These are phyloP conservation scores for Mortierella sp. DNA, from an alignment of 371 early-diverging fungal genomes.

Conservation along the genomic window DNA sequence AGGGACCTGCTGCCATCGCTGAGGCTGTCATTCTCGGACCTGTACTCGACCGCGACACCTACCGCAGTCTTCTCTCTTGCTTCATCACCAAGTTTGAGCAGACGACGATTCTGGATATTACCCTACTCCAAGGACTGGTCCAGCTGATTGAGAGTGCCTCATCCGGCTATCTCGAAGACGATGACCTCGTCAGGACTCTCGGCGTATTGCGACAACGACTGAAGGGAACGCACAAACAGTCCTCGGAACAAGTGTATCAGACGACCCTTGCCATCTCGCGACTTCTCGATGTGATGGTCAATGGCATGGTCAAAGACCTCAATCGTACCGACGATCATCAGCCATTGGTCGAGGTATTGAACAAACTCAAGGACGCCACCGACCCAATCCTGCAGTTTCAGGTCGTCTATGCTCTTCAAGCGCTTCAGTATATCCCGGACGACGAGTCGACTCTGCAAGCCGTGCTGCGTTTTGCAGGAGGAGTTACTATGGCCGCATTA, in stretches of 20 bases:
- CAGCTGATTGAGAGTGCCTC: background rate
- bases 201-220: background rate
- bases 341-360: background rate
- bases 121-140: background rate
- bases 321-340: background rate
- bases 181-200: background rate
- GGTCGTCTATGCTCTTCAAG: background rate
- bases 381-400: background rate
- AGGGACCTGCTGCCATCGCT: background rate
- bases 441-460: background rate
- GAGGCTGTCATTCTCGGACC: background rate
- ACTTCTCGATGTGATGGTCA: conserved; percentile 3
- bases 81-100: background rate
- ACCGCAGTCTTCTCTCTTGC: background rate
- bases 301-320: background rate
- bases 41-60: background rate
- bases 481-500: background rate
- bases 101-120: background rate
- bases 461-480: background rate
- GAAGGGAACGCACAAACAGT: background rate
- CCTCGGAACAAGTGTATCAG: background rate
- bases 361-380: background rate
- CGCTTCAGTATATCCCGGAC: background rate
- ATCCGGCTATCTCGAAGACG: background rate
- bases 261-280: background rate